Evolutionary conservation across 176 grass and related monocot genomes (phyloP).

Genomic region (Triticum aestivum): IWGSC_CS_RefSeq_v2.1 NC_057804.1:238479575-238480074

Average conservation of each 20-base stretch:
- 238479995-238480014: not conserved
- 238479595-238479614: slow-evolving; percentile 8
- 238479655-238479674: slow-evolving; percentile 97
- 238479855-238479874: not conserved
- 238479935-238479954: not conserved
- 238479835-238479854: not conserved
- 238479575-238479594: slow-evolving; percentile 21
- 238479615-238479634: slow-evolving; percentile 37
- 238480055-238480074: not conserved
- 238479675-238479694: slow-evolving; percentile 84
- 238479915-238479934: not conserved
- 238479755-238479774: not conserved
- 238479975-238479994: not conserved
- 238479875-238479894: not conserved
- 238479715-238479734: not conserved
- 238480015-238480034: not conserved
- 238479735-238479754: not conserved
- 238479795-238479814: not conserved
- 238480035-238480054: not conserved
- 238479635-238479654: slow-evolving; percentile 98
- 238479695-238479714: slow-evolving; percentile 46
- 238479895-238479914: not conserved
- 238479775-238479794: not conserved
- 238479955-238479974: slow-evolving; percentile 2
- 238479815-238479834: slow-evolving; percentile 12